A percentile compares a stretch with the other conserved stretches of the same genome.
Conservation (phyloP, 306 rosid species). For the Biancaea sappan region DNA sequence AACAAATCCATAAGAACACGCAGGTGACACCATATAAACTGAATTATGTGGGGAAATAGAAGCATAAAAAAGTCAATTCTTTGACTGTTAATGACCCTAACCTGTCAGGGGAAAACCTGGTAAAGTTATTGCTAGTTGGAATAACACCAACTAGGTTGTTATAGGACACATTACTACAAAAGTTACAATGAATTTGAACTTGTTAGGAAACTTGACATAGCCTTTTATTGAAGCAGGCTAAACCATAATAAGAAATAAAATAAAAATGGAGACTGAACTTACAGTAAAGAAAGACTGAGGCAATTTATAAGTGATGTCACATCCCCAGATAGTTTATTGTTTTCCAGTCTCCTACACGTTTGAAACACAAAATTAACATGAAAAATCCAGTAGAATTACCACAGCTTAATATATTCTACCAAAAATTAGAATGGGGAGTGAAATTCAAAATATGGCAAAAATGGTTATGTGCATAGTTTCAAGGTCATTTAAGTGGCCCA, state of each 20-base stretch:
- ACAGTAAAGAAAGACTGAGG: slow-evolving; percentile 78
- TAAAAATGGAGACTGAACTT: slow-evolving; percentile 32
- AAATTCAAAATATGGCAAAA: neutral
- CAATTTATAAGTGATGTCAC: slow-evolving; percentile 68
- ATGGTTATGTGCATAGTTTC: neutral
- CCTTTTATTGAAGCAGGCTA: too few species aligned
- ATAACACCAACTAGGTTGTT: slow-evolving; percentile 82
- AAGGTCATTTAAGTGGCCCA: slow-evolving; percentile 4
- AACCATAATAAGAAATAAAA: too few species aligned
- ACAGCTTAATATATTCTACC: neutral
- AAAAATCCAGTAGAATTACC: neutral
- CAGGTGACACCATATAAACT: neutral
- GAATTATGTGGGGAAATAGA: neutral
- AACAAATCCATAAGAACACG: slow-evolving; percentile 19
- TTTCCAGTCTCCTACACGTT: slow-evolving; percentile 73
- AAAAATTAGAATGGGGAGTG: neutral
- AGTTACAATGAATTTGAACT: slow-evolving; percentile 23
- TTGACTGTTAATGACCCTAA: slow-evolving; percentile 32
- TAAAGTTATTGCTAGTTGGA: slow-evolving; percentile 86
- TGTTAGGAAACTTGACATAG: neutral
- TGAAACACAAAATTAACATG: neutral
- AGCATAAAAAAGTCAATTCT: neutral
- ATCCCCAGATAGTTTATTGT: slow-evolving; percentile 84
- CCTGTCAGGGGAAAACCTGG: slow-evolving; percentile 89
- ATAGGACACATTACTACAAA: slow-evolving; percentile 82